These are phyloP conservation scores for Globisporangium ultimum DNA, from an alignment of 352 stramenopile species.

Conservation along the genomic window DNA sequence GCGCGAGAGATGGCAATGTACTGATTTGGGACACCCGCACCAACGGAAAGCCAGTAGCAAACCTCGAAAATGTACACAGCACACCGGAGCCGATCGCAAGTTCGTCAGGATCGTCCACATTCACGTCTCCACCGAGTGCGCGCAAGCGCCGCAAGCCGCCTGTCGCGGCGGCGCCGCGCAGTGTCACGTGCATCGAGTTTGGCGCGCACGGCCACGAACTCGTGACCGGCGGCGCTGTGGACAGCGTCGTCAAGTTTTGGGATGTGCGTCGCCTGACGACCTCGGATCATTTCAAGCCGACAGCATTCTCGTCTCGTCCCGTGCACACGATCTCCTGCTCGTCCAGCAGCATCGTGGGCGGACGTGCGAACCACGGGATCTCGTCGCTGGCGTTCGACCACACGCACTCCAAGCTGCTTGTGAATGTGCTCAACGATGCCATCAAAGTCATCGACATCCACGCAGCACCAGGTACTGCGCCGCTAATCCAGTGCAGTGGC, in stretches of 20 bases:
- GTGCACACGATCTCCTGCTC: slow-evolving; percentile 41
- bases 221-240: slow-evolving; percentile 50
- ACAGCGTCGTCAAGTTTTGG: slow-evolving; percentile 64
- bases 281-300: slow-evolving; percentile 12
- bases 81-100: slow-evolving; percentile 12
- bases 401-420: slow-evolving; percentile 37
- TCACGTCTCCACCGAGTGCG: slow-evolving; percentile 31
- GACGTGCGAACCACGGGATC: slow-evolving; percentile 41
- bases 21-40: slow-evolving; percentile 53
- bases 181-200: slow-evolving; percentile 77
- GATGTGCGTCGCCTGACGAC: slow-evolving; percentile 42
- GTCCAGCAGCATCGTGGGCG: slow-evolving; percentile 12
- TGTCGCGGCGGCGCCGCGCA: slow-evolving; percentile 29
- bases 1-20: slow-evolving; percentile 57
- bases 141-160: slow-evolving; percentile 21
- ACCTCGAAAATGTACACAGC: slow-evolving; percentile 37
- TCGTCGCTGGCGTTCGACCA: slow-evolving; percentile 43
- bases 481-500: slow-evolving; percentile 39
- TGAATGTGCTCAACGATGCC: slow-evolving; percentile 60
- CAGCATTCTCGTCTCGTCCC: slow-evolving; percentile 19
- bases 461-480: slow-evolving; percentile 8
- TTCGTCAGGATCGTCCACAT: slow-evolving; percentile 2
- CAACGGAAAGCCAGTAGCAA: slow-evolving; percentile 20
- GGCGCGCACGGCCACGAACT: slow-evolving; percentile 33
- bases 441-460: slow-evolving; percentile 48